phyloP scores from a whole-genome alignment of 2,329 filamentous ascomycete genomes.

The Pseudogymnoascus pannorum region DNA sequence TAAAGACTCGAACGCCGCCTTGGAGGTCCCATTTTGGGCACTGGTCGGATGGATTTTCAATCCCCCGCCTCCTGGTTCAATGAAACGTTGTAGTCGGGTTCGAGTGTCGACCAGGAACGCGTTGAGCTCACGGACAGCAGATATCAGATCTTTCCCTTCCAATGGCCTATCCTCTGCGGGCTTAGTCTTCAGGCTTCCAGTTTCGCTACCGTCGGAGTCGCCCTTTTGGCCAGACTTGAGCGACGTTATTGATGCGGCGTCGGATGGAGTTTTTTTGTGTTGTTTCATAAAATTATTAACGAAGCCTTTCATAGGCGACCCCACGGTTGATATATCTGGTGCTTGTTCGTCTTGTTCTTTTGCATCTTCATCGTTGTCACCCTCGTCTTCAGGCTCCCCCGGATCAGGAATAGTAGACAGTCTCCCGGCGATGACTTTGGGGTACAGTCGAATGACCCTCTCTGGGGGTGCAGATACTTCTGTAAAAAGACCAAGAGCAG shows the following conservation, averaged over 20 bases:
- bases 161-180: constrained; percentile 45
- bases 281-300: constrained; percentile 35
- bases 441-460: constrained; percentile 78
- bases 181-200: constrained; percentile 43
- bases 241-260: constrained; percentile 52
- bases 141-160: constrained; percentile 75
- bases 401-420: constrained; percentile 49
- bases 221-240: constrained; percentile 38
- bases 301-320: constrained; percentile 26
- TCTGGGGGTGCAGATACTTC: constrained; percentile 86
- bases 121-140: constrained; percentile 74
- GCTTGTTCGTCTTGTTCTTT: constrained; percentile 44
- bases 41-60: constrained; percentile 42
- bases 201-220: constrained; percentile 44
- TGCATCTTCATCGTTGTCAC: constrained; percentile 32
- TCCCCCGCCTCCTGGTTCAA: constrained; percentile 56
- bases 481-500: constrained; percentile 85
- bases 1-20: constrained; percentile 49
- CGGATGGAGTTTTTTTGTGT: constrained; percentile 30
- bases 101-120: constrained; percentile 85
- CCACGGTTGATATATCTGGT: constrained; percentile 12
- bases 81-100: constrained; percentile 52
- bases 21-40: constrained; percentile 35
- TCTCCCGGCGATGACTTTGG: constrained; percentile 73
- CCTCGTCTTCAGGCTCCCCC: constrained; percentile 39